A percentile compares a stretch with the other conserved stretches of the same genome.
Conservation (phyloP, 495 filamentous ascomycete species). For the Penicillium lividum region DNA sequence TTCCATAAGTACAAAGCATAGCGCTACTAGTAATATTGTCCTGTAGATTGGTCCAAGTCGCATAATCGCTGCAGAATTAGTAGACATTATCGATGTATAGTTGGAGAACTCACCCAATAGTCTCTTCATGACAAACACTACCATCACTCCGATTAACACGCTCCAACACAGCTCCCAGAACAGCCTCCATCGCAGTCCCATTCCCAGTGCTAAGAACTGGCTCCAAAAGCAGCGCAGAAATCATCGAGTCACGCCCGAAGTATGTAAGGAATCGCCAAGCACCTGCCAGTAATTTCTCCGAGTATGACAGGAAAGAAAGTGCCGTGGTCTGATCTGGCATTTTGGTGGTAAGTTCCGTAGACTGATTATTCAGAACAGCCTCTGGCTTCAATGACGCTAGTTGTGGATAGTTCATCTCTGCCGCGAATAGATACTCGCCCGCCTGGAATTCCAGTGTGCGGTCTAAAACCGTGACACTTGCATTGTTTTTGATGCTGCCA, state of each 20-base stretch:
- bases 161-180: slow-evolving; percentile 60
- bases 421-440: slow-evolving; percentile 59
- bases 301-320: slow-evolving; percentile 64
- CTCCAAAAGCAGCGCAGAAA: slow-evolving; percentile 56
- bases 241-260: slow-evolving; percentile 66
- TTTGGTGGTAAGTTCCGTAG: slow-evolving; percentile 45
- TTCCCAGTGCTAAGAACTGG: slow-evolving; percentile 58
- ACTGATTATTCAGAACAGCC: slow-evolving; percentile 51
- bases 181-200: slow-evolving; percentile 59
- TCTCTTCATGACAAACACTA: slow-evolving; percentile 64
- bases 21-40: slow-evolving; percentile 53
- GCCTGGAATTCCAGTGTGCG: slow-evolving; percentile 45
- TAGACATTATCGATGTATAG: background rate
- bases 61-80: slow-evolving; percentile 50
- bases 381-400: slow-evolving; percentile 49
- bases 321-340: slow-evolving; percentile 49
- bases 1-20: slow-evolving; percentile 60
- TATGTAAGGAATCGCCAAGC: slow-evolving; percentile 70
- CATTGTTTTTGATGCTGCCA: slow-evolving; percentile 25
- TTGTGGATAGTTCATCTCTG: slow-evolving; percentile 63
- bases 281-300: slow-evolving; percentile 60
- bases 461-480: slow-evolving; percentile 40
- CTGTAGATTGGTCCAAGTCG: slow-evolving; percentile 58
- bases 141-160: slow-evolving; percentile 60
- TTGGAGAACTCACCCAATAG: slow-evolving; percentile 48